phyloP scores from a whole-genome alignment of 1,284 basidiomycete genomes.

The Moesziomyces sp. region DNA sequence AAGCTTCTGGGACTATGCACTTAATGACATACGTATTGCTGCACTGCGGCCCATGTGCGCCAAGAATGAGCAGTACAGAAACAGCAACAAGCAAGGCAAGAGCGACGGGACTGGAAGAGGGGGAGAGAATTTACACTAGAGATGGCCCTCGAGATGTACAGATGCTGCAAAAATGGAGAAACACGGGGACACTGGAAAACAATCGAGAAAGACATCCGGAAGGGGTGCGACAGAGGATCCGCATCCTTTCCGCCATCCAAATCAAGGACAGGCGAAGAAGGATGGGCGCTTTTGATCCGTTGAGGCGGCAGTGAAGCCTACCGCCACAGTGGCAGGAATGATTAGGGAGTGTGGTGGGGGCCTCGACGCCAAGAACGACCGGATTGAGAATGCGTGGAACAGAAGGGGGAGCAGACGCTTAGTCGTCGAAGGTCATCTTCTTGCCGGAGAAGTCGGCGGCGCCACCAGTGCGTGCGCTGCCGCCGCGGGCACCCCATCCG shows the following conservation, averaged over 20 bases:
- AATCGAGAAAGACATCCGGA: neutral
- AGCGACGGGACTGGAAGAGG: neutral
- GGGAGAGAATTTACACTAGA: conserved; percentile 17
- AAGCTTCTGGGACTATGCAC: too few species aligned
- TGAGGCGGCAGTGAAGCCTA: neutral
- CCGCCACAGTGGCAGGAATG: neutral
- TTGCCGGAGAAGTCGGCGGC: conserved; percentile 80
- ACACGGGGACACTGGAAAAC: conserved; percentile 4
- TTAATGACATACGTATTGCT: too few species aligned
- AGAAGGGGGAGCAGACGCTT: conserved; percentile 3
- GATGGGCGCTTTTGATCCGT: conserved; percentile 37
- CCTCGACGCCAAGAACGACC: conserved; percentile 3
- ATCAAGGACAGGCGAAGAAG: conserved; percentile 4
- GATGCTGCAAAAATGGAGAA: conserved; percentile 20
- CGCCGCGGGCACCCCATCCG: conserved; percentile 64
- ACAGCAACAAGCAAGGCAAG: too few species aligned
- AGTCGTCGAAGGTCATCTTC: conserved; percentile 80
- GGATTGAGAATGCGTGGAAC: neutral
- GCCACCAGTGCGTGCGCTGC: conserved; percentile 76
- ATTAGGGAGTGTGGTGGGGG: conserved; percentile 10
- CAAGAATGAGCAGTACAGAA: too few species aligned
- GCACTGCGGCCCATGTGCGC: too few species aligned
- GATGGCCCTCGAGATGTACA: conserved; percentile 15
- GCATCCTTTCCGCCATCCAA: conserved; percentile 1
- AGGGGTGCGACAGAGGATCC: neutral